A percentile compares a stretch with the other conserved stretches of the same genome.
Conservation (phyloP, 495 filamentous ascomycete genomes). For the Trichoderma orchidacearum region DNA sequence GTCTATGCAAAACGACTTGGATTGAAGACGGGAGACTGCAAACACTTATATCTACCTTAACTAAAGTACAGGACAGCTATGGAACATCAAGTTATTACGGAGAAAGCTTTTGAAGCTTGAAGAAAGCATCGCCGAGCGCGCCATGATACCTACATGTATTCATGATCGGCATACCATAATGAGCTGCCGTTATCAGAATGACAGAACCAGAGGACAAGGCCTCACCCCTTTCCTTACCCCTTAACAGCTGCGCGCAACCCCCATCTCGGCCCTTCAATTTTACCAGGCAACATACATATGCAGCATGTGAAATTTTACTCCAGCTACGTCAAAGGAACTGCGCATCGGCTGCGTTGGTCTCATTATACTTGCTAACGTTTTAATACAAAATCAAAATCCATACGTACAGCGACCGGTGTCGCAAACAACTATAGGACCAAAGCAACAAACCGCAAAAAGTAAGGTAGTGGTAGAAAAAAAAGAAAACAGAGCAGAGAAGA, state of each 20-base stretch:
- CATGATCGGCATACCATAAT: too few species aligned
- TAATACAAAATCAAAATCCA: not conserved
- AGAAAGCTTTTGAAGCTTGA: too few species aligned
- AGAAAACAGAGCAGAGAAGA: not conserved
- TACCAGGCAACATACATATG: not conserved
- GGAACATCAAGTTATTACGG: too few species aligned
- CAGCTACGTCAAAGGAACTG: not conserved
- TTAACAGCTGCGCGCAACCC: too few species aligned
- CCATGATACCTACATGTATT: too few species aligned
- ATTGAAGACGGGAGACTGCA: not conserved
- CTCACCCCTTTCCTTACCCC: not conserved
- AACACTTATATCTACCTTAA: too few species aligned
- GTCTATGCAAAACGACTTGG: not conserved
- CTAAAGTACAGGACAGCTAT: too few species aligned
- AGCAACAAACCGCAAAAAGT: not conserved
- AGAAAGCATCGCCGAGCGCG: too few species aligned
- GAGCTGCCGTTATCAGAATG: too few species aligned
- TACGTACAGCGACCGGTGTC: not conserved
- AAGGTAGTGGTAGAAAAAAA: not conserved
- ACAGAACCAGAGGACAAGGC: not conserved
- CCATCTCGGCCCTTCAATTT: not conserved
- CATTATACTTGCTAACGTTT: not conserved
- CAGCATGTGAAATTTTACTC: not conserved
- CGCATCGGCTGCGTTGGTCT: not conserved
- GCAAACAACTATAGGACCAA: constrained; percentile 4